Evolutionary conservation across 176 grass and related monocot genomes (phyloP).

Genomic region (Eleusine coracana): DNA sequence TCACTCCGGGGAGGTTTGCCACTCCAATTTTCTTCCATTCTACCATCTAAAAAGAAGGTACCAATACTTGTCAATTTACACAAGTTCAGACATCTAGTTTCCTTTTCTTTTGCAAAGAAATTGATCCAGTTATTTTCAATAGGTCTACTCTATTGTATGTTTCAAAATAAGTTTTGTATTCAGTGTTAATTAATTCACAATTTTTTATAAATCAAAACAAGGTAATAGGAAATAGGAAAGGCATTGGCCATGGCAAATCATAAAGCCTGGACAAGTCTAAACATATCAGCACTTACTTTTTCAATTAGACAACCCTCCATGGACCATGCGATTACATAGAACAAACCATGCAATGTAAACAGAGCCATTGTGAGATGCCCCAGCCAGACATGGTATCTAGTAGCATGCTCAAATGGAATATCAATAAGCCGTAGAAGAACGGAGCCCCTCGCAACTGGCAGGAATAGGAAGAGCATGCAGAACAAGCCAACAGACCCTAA

Average conservation of each 20-base stretch:
- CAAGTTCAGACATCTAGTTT: not conserved
- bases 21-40: constrained; percentile 82
- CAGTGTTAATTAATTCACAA: not conserved
- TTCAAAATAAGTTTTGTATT: not conserved
- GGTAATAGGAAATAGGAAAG: not conserved
- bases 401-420: constrained; percentile 97
- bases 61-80: constrained; percentile 4
- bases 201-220: constrained; percentile 18
- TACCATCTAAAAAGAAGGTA: constrained; percentile 51
- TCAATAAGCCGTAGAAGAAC: constrained; percentile 95
- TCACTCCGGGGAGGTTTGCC: constrained; percentile 86
- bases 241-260: not conserved
- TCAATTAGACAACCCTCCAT: constrained; percentile 48
- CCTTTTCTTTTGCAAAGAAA: not conserved
- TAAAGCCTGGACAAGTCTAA: not conserved
- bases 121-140: not conserved
- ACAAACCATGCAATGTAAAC: constrained; percentile 88
- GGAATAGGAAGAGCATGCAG: constrained; percentile 87
- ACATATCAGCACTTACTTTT: constrained; percentile 64
- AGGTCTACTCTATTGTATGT: constrained; percentile 17
- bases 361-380: constrained; percentile 96
- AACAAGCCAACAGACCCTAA: constrained; percentile 78
- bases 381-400: constrained; percentile 97
- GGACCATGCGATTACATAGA: constrained; percentile 58
- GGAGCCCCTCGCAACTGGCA: constrained; percentile 85